Base-by-base conservation (phyloP, 2,329 filamentous ascomycete genomes). In the Epichloe typhina region DNA sequence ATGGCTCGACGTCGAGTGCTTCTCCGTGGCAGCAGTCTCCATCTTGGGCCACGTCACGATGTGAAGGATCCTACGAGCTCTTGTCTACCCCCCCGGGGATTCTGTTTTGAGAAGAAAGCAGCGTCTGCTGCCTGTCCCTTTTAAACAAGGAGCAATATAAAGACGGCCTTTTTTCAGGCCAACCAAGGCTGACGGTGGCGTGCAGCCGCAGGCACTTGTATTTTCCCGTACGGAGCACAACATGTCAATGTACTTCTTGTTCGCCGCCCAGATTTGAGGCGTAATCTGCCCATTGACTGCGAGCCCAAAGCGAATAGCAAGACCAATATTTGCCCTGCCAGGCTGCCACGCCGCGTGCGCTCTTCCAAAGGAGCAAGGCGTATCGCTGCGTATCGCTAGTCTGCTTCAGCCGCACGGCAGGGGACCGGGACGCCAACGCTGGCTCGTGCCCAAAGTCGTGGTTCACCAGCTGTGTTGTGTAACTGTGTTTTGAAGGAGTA, bases 1-100 rank as follows among this genome's bases (percentile, higher is more conserved):
- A 50, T 67, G 58, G 50, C 50, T 46, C 13, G 23, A 23, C 13
- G 26, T 31, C 26, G 50, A 17, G 26, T 36, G n/a, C 13, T 42
- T 46, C 7, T 38, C 36, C 23, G 39, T 15, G 17, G 6, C 23
- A 19, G n/a, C n/a, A n/a, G 12, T 35, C 9, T 52, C 46, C 50
- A 52, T 52, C 11, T 3, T 37, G 36, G 5, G n/a, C 9, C 3
- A 19, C 12, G 17, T 38, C 12, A 13, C n/a, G n/a, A 12, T 42
- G 40, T 23, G 5, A 11, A 23, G 4, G 11, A 21, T 42, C 4
- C 26, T 31, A 31, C 26, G 8, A 31, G 26, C 3, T 4, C 26
- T 31, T 31, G 26, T 31, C 8, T 31, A 31, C 8, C 26, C 1
- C 1, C 19, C 19, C 17, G 17, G 17, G 17, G 17, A 17, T 17